Evolutionary conservation across 495 filamentous ascomycete genomes (phyloP).

Genomic region (Penicillium robsamsonii): DNA sequence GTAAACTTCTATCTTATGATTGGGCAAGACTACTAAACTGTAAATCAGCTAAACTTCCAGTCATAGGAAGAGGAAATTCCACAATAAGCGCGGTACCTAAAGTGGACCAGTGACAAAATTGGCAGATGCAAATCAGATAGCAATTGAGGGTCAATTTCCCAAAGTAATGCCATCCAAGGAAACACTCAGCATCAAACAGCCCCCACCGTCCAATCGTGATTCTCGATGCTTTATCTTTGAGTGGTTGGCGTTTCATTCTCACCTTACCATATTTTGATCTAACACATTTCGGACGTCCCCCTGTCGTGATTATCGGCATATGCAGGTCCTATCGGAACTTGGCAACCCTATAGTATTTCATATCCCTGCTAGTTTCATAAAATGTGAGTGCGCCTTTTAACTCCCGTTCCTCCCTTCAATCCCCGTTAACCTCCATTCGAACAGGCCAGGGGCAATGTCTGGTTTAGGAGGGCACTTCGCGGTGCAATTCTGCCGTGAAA

Average conservation of each 20-base stretch:
- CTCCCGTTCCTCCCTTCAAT: slow-evolving; percentile 10
- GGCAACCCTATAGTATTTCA: slow-evolving; percentile 13
- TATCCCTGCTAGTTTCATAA: slow-evolving; percentile 15
- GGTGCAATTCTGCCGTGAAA: slow-evolving; percentile 38
- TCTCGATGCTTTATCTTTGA: not conserved
- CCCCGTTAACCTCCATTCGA: slow-evolving; percentile 8
- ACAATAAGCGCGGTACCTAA: not conserved
- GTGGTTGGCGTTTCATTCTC: slow-evolving; percentile 17
- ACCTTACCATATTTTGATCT: slow-evolving; percentile 9
- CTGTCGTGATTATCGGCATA: slow-evolving; percentile 19
- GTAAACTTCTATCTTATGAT: not conserved
- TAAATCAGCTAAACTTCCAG: not conserved
- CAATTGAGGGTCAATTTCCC: slow-evolving; percentile 18
- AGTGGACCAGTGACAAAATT: slow-evolving; percentile 3
- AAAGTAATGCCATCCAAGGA: slow-evolving; percentile 14
- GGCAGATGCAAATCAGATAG: slow-evolving; percentile 20
- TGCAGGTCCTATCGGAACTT: slow-evolving; percentile 15
- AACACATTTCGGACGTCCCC: not conserved
- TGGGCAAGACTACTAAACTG: not conserved
- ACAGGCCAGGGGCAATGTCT: slow-evolving; percentile 33
- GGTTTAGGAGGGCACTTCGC: slow-evolving; percentile 36
- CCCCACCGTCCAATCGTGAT: slow-evolving; percentile 3
- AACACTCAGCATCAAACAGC: not conserved
- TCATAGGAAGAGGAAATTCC: not conserved
- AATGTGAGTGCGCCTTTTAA: slow-evolving; percentile 21